Evolutionary conservation across 768 basidiomycete species (phyloP).

Genomic region (Polyporus arcularius): DNA sequence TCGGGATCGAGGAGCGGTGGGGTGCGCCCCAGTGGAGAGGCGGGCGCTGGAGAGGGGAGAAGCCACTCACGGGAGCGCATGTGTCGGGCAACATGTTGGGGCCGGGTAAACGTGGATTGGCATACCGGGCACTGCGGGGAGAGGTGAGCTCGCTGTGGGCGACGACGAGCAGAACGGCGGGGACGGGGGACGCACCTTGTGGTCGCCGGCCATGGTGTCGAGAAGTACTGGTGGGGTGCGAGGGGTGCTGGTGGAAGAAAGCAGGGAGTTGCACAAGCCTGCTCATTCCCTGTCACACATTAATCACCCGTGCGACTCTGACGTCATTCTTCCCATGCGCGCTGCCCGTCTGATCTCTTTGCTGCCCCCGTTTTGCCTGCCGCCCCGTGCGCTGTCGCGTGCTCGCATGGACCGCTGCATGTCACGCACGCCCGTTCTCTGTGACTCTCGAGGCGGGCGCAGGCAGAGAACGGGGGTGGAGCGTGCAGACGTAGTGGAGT

Average conservation of each 20-base stretch:
- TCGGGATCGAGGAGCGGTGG: conserved; percentile 9
- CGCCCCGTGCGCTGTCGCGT: neutral
- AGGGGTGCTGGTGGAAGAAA: conserved; percentile 20
- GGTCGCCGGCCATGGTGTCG: conserved; percentile 33
- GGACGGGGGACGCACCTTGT: conserved; percentile 28
- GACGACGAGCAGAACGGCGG: conserved; percentile 1
- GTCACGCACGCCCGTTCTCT: neutral
- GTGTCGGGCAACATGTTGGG: conserved; percentile 87
- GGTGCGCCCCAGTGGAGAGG: conserved; percentile 19
- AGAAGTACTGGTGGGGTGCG: conserved; percentile 14
- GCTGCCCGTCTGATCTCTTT: neutral
- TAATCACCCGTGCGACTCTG: conserved; percentile 21
- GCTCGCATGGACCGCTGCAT: neutral
- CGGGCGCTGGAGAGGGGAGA: conserved; percentile 13
- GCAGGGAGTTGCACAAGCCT: conserved; percentile 7
- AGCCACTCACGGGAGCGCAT: conserved; percentile 83
- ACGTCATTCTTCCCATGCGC: conserved; percentile 13
- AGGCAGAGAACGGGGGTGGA: conserved; percentile 4
- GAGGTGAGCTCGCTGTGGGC: conserved; percentile 11
- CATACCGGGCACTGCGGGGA: conserved; percentile 71
- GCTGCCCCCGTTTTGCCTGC: neutral
- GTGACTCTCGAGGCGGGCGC: neutral
- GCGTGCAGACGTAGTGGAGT: conserved; percentile 20
- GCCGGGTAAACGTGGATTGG: conserved; percentile 83
- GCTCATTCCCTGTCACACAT: conserved; percentile 16